Base-by-base conservation (phyloP, 2,329 filamentous ascomycete species). In the Sporothrix dimorphospora region DNA sequence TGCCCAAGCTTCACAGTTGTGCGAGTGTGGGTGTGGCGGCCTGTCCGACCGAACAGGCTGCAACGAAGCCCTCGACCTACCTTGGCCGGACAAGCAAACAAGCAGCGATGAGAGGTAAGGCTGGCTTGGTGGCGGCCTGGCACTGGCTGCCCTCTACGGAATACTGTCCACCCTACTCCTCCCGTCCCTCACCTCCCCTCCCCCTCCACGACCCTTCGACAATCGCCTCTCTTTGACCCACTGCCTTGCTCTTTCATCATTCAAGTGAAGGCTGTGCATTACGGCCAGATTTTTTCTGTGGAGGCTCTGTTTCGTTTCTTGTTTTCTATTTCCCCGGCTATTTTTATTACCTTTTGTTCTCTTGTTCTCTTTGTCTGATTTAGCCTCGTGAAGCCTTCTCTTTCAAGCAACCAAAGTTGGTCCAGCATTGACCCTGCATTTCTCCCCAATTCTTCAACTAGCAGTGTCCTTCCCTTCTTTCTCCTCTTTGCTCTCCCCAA, bases 211-310 rank as follows among this genome's bases (percentile, higher is more conserved):
- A 14, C 19, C 47, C n/a, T 19, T 27, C 55, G 7, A n/a, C 19
- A 9, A 49, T 21, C 47, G 16, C 11, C 19, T 7, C 47, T 8
- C 7, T 49, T 49, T n/a, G 5, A 9, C 47, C 5, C 19, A 5
- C 49, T 53, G 14, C 19, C 66, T 55, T 40, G n/a, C 38, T 38
- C 45, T 34, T 8, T 47, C 59, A 21, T 16, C 19, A 40, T 24
- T 24, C 55, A 24, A 65, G 45, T 59, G 14, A 51, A 40, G 69
- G 69, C 69, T 65, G 69, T 71, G 69, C 45, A 49, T 42, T 57
- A 12, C 19, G 30, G n/a, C 21, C 30, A 21, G 14, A 6, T 65
- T n/a, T 34, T 34, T 2, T 24, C 4, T 14, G 38, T 63, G 59
- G 38, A 63, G 63, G 40, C 24, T 30, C 21, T 47, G 21, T 66